Evolutionary conservation across 73 alveolate species (phyloP).

Genomic region (Tetrahymena borealis): DNA sequence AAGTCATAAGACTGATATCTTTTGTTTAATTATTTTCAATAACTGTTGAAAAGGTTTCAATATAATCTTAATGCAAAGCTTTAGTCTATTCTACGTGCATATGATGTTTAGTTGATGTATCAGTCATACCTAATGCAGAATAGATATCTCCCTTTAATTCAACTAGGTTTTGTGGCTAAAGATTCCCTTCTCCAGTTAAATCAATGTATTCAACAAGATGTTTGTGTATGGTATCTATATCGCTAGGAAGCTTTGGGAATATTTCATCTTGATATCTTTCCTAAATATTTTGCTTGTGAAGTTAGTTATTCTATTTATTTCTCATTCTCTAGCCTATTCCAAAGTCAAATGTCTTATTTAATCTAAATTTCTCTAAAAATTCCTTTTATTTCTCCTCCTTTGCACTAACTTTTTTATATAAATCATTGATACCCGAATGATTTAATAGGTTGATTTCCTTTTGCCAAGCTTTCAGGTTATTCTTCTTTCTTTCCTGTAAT

Average conservation of each 20-base stretch:
- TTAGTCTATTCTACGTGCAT: neutral
- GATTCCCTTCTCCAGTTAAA: neutral
- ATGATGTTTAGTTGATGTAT: neutral
- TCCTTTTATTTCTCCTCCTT: neutral
- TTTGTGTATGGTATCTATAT: neutral
- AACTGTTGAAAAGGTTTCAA: neutral
- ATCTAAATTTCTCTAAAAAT: neutral
- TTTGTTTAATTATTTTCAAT: neutral
- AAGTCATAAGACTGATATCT: neutral
- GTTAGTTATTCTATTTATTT: neutral
- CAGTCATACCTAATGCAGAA: neutral
- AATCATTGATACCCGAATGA: neutral
- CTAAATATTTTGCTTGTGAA: neutral
- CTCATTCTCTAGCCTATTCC: neutral
- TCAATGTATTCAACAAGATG: neutral
- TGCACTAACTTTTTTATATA: neutral
- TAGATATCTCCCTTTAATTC: neutral
- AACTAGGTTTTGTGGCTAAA: neutral
- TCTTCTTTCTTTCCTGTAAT: neutral
- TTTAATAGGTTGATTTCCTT: neutral
- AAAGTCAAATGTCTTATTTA: neutral
- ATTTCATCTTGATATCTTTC: neutral
- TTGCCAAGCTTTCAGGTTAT: neutral
- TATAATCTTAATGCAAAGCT: neutral
- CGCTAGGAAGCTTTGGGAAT: neutral